phyloP scores from a whole-genome alignment of 768 basidiomycete species.

The Lepiota brunneoincarnata region DNA sequence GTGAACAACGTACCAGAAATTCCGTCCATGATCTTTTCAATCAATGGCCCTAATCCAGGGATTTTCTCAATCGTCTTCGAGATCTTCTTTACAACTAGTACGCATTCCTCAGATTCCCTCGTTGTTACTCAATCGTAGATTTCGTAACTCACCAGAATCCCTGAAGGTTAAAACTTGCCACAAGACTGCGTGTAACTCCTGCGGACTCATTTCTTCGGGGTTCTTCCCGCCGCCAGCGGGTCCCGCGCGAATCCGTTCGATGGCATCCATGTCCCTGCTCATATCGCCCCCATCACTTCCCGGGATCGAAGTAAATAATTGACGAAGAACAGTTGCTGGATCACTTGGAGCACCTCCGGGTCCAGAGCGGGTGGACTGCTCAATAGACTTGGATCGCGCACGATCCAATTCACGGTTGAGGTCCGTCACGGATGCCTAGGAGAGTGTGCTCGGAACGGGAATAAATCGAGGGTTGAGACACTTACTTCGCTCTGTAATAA shows the following conservation, averaged over 20 bases:
- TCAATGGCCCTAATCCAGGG: slow-evolving; percentile 69
- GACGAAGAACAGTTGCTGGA: slow-evolving; percentile 51
- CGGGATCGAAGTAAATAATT: slow-evolving; percentile 60
- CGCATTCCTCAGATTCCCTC: not conserved
- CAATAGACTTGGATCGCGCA: slow-evolving; percentile 54
- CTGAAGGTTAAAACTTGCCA: slow-evolving; percentile 88
- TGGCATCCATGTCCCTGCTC: slow-evolving; percentile 70
- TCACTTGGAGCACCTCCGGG: slow-evolving; percentile 30
- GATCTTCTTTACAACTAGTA: slow-evolving; percentile 72
- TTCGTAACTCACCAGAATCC: slow-evolving; percentile 55
- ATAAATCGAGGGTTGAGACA: not conserved
- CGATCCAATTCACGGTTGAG: slow-evolving; percentile 75
- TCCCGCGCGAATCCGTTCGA: slow-evolving; percentile 65
- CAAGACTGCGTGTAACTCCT: slow-evolving; percentile 78
- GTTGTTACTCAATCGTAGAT: not conserved
- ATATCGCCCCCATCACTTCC: slow-evolving; percentile 60
- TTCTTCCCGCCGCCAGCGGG: slow-evolving; percentile 60
- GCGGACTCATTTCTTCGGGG: slow-evolving; percentile 83
- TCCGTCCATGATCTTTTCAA: slow-evolving; percentile 78
- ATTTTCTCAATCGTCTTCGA: slow-evolving; percentile 80
- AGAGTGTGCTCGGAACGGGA: slow-evolving; percentile 7
- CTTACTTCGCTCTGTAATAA: slow-evolving; percentile 31
- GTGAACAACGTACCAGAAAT: slow-evolving; percentile 48
- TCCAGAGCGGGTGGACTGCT: slow-evolving; percentile 24
- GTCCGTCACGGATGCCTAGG: slow-evolving; percentile 81